These are phyloP conservation scores for Fusarium coicis DNA, from an alignment of 2,329 filamentous ascomycete species.

Conservation along the genomic window DNA sequence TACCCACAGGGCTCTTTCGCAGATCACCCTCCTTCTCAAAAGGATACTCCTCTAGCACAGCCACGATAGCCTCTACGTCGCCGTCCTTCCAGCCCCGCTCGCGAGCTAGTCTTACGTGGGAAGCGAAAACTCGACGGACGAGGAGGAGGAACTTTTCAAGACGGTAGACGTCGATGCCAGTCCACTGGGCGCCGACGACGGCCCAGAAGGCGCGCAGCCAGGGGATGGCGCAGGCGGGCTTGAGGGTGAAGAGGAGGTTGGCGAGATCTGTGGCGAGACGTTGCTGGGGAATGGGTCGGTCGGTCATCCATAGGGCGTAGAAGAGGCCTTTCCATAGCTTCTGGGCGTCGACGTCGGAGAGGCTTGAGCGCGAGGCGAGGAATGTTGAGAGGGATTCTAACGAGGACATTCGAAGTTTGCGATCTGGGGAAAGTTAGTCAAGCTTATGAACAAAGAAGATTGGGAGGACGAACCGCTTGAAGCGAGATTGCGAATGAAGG, in stretches of 20 bases:
- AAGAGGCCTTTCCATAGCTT: slow-evolving; percentile 97
- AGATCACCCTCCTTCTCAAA: slow-evolving; percentile 54
- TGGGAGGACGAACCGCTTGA: slow-evolving; percentile 77
- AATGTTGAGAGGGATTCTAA: slow-evolving; percentile 81
- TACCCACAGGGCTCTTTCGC: slow-evolving; percentile 78
- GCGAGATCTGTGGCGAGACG: slow-evolving; percentile 82
- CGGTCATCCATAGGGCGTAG: slow-evolving; percentile 94
- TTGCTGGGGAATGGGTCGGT: slow-evolving; percentile 89
- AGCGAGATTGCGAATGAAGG: slow-evolving; percentile 85
- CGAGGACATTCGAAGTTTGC: slow-evolving; percentile 79
- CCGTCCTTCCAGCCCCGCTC: slow-evolving; percentile 51
- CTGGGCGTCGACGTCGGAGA: slow-evolving; percentile 77
- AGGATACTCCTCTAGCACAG: slow-evolving; percentile 46
- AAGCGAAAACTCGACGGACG: slow-evolving; percentile 79
- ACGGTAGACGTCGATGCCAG: slow-evolving; percentile 77
- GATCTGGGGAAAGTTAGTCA: slow-evolving; percentile 64
- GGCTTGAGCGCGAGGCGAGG: slow-evolving; percentile 70
- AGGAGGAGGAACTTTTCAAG: slow-evolving; percentile 95
- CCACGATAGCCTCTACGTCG: slow-evolving; percentile 43
- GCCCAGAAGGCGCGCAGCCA: slow-evolving; percentile 77
- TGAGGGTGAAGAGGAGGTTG: slow-evolving; percentile 68
- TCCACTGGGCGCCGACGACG: slow-evolving; percentile 76
- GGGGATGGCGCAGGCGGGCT: slow-evolving; percentile 53
- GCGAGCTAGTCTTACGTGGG: slow-evolving; percentile 66
- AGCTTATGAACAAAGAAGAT: not conserved